Base-by-base conservation (phyloP, 305 asterid species). In the Fraxinus sp. region DNA sequence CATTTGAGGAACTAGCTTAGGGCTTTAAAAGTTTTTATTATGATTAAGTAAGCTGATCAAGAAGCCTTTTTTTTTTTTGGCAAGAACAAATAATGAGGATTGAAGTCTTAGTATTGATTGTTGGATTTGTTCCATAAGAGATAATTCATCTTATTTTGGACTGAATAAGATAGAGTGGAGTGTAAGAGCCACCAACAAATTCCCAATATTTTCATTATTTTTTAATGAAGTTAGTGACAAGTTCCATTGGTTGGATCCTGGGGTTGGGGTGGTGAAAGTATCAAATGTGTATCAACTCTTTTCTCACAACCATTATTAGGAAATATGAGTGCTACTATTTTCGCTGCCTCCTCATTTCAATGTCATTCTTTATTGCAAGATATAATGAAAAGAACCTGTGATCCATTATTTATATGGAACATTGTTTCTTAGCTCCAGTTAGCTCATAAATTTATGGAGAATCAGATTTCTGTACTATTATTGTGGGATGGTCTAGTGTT, bases 401-500 rank as follows among this genome's bases (percentile, higher is more conserved):
- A 70, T 16, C 76, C 24, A 28, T 14, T 30, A 32, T 13, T 70
- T 70, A 13, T 70, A 26, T 70, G 9, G 35, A 70, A 30, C 5
- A 68, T 0, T 70, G 11, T 70, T 36, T 70, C 24, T 32, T 70
- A 70, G 43, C 36, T 0, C 39, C 24, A 70, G 3, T 14, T 70
- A 30, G 24, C 22, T 70, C 37, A 13, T 36, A 4, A 36, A 28
- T 64, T 75, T 16, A 78, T 46, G 77, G 75, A 32, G 70, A 71
- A 55, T 70, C 26, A 37, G 33, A 68, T 20, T 46, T 66, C 20
- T 84, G 46, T 83, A 7, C 30, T 79, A 68, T 75, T 83, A 71
- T 84, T 85, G 86, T 90, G 93, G 98, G 99, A 93, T 78, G 97
- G 92, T 85, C 97, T 79, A 83, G 89, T 78, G 90, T 95, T 79